Evolutionary conservation across 176 grass and related monocot genomes (phyloP).

Genomic region (Elymus sibiricus): DNA sequence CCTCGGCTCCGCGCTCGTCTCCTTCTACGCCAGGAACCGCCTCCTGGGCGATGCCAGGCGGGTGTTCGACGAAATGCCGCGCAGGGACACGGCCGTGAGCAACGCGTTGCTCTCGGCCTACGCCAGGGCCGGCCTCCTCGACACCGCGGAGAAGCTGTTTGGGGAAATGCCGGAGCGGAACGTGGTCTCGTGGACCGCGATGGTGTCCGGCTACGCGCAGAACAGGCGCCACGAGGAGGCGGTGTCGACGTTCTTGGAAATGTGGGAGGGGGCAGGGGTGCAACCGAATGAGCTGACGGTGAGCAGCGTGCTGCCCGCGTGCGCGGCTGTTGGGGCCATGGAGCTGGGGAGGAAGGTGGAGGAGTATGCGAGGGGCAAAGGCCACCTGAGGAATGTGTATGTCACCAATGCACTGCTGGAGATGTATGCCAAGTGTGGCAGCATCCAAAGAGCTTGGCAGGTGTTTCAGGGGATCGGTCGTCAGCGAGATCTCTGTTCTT

Average conservation of each 20-base stretch:
- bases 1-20: slow-evolving; percentile 56
- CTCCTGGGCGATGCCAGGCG: slow-evolving; percentile 22
- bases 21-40: slow-evolving; percentile 47
- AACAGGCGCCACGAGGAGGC: slow-evolving; percentile 44
- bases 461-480: slow-evolving; percentile 57
- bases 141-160: slow-evolving; percentile 54
- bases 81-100: slow-evolving; percentile 32
- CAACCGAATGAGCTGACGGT: slow-evolving; percentile 61
- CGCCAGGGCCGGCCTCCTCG: slow-evolving; percentile 14
- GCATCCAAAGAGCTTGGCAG: slow-evolving; percentile 39
- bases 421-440: slow-evolving; percentile 83
- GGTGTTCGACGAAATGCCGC: slow-evolving; percentile 44
- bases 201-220: slow-evolving; percentile 66
- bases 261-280: slow-evolving; percentile 42
- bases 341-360: slow-evolving; percentile 60
- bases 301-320: slow-evolving; percentile 62
- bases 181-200: slow-evolving; percentile 65
- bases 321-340: slow-evolving; percentile 58
- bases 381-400: slow-evolving; percentile 34
- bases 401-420: slow-evolving; percentile 62
- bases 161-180: slow-evolving; percentile 55
- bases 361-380: slow-evolving; percentile 28
- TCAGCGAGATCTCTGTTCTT: slow-evolving; percentile 63
- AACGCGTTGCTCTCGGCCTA: slow-evolving; percentile 64
- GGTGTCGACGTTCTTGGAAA: slow-evolving; percentile 44